A percentile compares a stretch with the other conserved stretches of the same genome.
These are phyloP conservation scores for Cytospora paraplurivora DNA, from an alignment of 2,329 filamentous ascomycete genomes.

Conservation along the genomic window DNA sequence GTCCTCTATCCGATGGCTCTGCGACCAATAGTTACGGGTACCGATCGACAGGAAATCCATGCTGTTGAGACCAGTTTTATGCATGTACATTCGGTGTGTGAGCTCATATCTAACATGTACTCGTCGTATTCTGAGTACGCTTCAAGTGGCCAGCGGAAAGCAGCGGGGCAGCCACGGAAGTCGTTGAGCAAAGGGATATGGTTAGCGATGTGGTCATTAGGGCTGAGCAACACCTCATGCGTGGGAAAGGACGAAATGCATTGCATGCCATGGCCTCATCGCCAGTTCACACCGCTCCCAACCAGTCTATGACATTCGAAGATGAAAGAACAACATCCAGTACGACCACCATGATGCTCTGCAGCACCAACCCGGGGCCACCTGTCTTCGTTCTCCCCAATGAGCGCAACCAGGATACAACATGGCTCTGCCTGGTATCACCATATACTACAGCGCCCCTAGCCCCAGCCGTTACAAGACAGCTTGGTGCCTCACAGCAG, in stretches of 20 bases:
- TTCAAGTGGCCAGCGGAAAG: not conserved
- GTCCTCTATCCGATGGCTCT: not conserved
- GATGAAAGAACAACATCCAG: slow-evolving; percentile 23
- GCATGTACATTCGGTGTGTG: not conserved
- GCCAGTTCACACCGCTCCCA: slow-evolving; percentile 31
- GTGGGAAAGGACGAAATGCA: slow-evolving; percentile 23
- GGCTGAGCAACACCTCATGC: not conserved
- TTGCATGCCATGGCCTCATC: slow-evolving; percentile 28
- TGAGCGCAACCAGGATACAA: slow-evolving; percentile 6
- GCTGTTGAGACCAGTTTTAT: not conserved
- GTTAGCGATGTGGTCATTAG: no score
- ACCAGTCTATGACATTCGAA: slow-evolving; percentile 35
- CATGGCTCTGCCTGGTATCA: not conserved
- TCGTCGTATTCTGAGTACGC: not conserved
- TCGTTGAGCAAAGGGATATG: not conserved
- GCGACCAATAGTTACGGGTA: not conserved
- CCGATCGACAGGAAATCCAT: not conserved
- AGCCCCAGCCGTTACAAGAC: no score
- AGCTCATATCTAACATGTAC: not conserved
- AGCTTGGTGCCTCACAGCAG: slow-evolving; percentile 66
- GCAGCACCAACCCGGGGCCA: slow-evolving; percentile 7
- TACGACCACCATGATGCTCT: slow-evolving; percentile 20
- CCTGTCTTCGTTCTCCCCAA: not conserved
- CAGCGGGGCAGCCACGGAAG: no score
- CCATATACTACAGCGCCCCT: not conserved